Conservation (phyloP, 2,329 filamentous ascomycete species). For the Helotiales sp. region DNA sequence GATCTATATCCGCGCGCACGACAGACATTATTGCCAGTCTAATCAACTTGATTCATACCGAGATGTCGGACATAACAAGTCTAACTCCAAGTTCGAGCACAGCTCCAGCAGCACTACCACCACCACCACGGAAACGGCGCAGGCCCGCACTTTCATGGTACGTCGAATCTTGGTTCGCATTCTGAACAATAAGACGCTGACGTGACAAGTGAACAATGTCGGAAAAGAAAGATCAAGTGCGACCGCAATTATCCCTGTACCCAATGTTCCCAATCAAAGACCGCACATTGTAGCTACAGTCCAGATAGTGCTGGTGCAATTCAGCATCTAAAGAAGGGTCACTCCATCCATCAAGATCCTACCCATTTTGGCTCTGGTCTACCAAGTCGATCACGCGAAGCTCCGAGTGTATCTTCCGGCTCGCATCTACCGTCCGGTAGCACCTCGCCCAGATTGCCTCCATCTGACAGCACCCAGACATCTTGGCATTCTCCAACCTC, state of each 20-base stretch:
- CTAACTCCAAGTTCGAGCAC: neutral
- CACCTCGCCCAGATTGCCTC: neutral
- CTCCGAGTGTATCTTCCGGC: neutral
- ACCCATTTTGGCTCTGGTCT: neutral
- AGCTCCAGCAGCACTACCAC: neutral
- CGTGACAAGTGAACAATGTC: constrained; percentile 44
- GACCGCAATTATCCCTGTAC: constrained; percentile 43
- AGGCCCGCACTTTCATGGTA: constrained; percentile 41
- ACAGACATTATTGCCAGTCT: neutral
- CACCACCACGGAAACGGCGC: constrained; percentile 27
- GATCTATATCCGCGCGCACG: neutral
- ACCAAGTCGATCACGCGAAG: neutral
- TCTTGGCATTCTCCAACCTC: constrained; percentile 7
- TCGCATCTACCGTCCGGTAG: neutral
- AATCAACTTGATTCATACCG: neutral
- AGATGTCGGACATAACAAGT: neutral
- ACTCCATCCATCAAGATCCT: neutral
- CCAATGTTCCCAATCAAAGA: constrained; percentile 37
- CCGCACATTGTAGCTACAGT: constrained; percentile 36
- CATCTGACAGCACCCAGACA: constrained; percentile 2
- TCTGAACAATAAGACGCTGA: too few relatives aligned
- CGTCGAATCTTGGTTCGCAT: too few relatives aligned
- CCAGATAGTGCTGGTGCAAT: constrained; percentile 5
- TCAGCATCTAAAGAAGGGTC: neutral
- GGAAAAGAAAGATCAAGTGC: constrained; percentile 47